These are phyloP conservation scores for Diutina pseudorugosa DNA, from an alignment of 1,139 yeast species.

Conservation along the genomic window DNA sequence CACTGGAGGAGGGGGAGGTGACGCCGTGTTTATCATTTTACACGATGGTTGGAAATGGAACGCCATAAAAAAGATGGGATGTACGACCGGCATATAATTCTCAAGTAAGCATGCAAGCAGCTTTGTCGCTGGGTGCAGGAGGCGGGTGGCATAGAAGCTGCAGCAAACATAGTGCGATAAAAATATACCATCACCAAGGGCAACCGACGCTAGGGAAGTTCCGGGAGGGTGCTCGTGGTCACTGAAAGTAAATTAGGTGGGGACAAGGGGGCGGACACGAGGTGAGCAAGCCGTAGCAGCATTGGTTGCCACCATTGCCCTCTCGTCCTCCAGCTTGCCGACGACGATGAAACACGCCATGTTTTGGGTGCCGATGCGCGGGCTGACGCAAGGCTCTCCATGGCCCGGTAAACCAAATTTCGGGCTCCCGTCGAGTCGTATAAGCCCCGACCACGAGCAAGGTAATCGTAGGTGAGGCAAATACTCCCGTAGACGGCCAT, in stretches of 20 bases:
- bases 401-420: not conserved
- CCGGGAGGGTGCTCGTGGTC: not conserved
- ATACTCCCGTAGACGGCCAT: no score
- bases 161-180: not conserved
- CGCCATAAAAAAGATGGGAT: not conserved
- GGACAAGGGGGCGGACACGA: no score
- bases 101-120: not conserved
- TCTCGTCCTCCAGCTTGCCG: no score
- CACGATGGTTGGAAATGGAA: not conserved
- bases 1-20: not conserved
- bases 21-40: constrained; percentile 2
- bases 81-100: not conserved
- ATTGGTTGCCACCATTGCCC: no score
- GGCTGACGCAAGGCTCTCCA: not conserved
- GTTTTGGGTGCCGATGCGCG: not conserved
- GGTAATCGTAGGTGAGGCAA: not conserved
- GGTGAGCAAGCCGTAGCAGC: not conserved
- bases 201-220: not conserved
- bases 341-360: not conserved
- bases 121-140: not conserved
- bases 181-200: not conserved
- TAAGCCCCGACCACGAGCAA: not conserved
- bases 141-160: not conserved
- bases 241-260: not conserved
- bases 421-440: not conserved